phyloP scores from a whole-genome alignment of 2,329 filamentous ascomycete genomes.

The Fusarium sp. region DNA sequence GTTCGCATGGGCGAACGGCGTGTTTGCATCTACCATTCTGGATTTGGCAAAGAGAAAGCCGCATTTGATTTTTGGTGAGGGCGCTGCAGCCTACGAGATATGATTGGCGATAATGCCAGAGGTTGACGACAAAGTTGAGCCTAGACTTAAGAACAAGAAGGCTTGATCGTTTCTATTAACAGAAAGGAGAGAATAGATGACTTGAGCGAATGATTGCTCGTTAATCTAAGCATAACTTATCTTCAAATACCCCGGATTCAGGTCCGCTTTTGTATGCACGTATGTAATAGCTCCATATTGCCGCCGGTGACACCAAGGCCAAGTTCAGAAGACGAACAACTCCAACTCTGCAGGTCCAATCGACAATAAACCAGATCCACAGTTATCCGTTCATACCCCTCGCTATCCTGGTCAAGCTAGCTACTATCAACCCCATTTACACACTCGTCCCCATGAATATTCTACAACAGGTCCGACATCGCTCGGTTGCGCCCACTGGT shows the following conservation, averaged over 20 bases:
- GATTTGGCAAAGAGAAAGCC: slow-evolving; percentile 91
- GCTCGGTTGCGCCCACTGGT: slow-evolving; percentile 23
- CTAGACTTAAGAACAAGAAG: not conserved
- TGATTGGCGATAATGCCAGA: slow-evolving; percentile 43
- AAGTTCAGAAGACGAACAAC: not conserved
- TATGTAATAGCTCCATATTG: not conserved
- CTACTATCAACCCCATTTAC: slow-evolving; percentile 12
- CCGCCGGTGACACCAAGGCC: not conserved
- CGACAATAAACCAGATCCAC: slow-evolving; percentile 27
- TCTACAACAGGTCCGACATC: slow-evolving; percentile 39
- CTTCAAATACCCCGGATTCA: not conserved
- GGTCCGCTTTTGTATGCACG: not conserved
- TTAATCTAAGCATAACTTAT: not conserved
- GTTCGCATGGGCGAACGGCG: slow-evolving; percentile 98
- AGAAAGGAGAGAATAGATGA: not conserved
- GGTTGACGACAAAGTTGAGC: not conserved
- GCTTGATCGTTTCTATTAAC: not conserved
- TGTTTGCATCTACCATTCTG: slow-evolving; percentile 92
- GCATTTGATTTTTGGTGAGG: slow-evolving; percentile 82
- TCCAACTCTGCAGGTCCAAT: not conserved
- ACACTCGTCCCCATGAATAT: slow-evolving; percentile 30
- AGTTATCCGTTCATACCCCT: slow-evolving; percentile 37
- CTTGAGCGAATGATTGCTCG: not conserved
- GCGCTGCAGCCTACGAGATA: slow-evolving; percentile 69
- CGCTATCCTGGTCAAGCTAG: slow-evolving; percentile 6